Conservation (phyloP, 306 rosid species). For the Ziziphus jujuba region DNA sequence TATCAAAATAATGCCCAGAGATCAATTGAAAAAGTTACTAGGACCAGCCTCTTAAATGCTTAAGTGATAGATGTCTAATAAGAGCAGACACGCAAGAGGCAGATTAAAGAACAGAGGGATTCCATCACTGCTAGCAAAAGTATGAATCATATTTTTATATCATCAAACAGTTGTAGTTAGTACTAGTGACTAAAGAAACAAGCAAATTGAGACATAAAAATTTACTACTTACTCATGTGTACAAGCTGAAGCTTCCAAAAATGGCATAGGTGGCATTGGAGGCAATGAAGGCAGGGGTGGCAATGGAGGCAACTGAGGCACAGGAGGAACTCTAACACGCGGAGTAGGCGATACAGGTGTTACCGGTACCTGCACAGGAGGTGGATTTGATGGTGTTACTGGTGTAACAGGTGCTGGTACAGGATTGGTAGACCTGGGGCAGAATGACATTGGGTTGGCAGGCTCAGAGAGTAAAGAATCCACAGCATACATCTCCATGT, state of each 20-base stretch:
- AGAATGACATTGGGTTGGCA: conserved; percentile 63
- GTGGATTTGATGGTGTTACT: conserved; percentile 24
- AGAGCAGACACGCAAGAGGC: too few relatives aligned
- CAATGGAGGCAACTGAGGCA: conserved; percentile 45
- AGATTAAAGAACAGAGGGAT: too few relatives aligned
- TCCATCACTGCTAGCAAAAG: too few relatives aligned
- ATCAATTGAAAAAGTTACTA: too few relatives aligned
- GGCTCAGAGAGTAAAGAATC: conserved; percentile 86
- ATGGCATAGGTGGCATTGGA: conserved; percentile 50
- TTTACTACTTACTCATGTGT: conserved; percentile 55
- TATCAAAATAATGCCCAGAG: too few relatives aligned
- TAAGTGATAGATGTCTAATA: too few relatives aligned
- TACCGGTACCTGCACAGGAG: not conserved
- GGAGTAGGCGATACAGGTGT: conserved; percentile 35
- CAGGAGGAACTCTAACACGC: conserved; percentile 40
- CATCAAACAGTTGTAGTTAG: not conserved
- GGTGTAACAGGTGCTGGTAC: conserved; percentile 38
- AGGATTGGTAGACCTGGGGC: conserved; percentile 60
- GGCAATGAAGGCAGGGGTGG: conserved; percentile 38
- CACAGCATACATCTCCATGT: conserved; percentile 66
- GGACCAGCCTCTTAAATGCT: too few relatives aligned
- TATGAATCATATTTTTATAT: not conserved
- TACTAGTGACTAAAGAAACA: not conserved
- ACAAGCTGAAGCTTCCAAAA: conserved; percentile 70
- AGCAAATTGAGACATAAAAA: not conserved